Percentiles rank a stretch among this genome's conserved stretches.
Evolutionary conservation across 352 stramenopile genomes (phyloP).

Genomic region (Nannochloropsis limnetica): DNA sequence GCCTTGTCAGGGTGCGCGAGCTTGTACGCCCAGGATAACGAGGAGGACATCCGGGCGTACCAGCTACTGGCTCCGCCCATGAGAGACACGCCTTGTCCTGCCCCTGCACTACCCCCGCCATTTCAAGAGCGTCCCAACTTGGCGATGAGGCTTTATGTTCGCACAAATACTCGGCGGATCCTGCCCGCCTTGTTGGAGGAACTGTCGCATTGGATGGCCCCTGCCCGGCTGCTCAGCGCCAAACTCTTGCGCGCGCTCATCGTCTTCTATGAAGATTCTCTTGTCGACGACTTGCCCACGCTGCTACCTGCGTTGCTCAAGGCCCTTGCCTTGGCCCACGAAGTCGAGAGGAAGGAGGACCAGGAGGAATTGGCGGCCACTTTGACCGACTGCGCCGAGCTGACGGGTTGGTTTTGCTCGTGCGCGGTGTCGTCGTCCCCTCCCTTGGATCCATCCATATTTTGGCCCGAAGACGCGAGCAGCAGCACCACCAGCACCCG

Average conservation of each 20-base stretch:
- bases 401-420: not conserved
- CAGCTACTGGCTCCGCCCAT: not conserved
- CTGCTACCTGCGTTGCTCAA: slow-evolving; percentile 8
- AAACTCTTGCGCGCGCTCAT: slow-evolving; percentile 34
- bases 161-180: slow-evolving; percentile 6
- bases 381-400: not conserved
- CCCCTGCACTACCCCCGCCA: not conserved
- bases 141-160: not conserved
- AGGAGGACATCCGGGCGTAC: slow-evolving; percentile 25
- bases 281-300: not conserved
- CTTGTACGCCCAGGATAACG: not conserved
- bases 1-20: not conserved
- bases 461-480: not conserved
- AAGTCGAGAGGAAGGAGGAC: not conserved
- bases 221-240: not conserved
- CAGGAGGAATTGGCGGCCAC: not conserved
- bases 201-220: not conserved
- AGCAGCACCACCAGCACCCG: not conserved
- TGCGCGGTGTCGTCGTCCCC: not conserved
- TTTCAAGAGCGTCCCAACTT: not conserved
- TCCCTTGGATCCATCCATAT: not conserved
- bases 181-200: slow-evolving; percentile 22
- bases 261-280: not conserved
- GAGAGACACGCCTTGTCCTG: not conserved
- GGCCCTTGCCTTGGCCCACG: not conserved